Base-by-base conservation (phyloP, 2,329 filamentous ascomycete genomes). In the Aspergillus tamarii region DNA sequence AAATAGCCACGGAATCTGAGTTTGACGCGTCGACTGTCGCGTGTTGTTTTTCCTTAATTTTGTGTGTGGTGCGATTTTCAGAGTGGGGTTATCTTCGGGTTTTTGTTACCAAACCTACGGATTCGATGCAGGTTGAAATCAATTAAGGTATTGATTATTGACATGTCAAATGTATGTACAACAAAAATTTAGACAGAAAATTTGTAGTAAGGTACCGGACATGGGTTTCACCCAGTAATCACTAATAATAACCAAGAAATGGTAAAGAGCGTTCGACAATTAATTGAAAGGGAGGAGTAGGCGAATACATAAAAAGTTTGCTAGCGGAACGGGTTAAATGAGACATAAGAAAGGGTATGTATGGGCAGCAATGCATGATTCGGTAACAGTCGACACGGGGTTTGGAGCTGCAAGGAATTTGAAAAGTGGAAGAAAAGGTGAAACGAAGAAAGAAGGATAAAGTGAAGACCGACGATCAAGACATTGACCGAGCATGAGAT, bases 401-500 rank as follows among this genome's bases (percentile, higher is more conserved):
- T 16, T 50, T 30, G 36, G 43, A 21, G 46, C 23, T 30, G 26
- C 6, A 32, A 52, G 48, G 28, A 19, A 34, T 19, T 34, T 34
- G 21, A 14, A 36, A 23, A 60, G 23, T 28, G 21, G n/a, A n/a
- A 16, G 4, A 10, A 34, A 19, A 43, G 28, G 19, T n/a, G 36
- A 54, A 41, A n/a, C 8, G 46, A 28, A 21, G 36, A 61, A 56
- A 63, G 32, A 59, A 5, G 57, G n/a, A 53, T 26, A 61, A 64
- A n/a, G 50, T 50, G 52, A 55, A 26, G 52, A 41, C 32, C 52
- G 52, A 55, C 32, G 21, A 46, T 60, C 59, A 30, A 56, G 63
- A 60, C 59, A 70, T 67, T 71, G 66, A 67, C 70, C 46, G 62
- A 66, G 55, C 68, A 70, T 76, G 61, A 66, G 64, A 63, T 43